Percentiles rank a stretch among this genome's conserved stretches.
phyloP scores from a whole-genome alignment of 495 filamentous ascomycete species.

The Tuber borchii region DNA sequence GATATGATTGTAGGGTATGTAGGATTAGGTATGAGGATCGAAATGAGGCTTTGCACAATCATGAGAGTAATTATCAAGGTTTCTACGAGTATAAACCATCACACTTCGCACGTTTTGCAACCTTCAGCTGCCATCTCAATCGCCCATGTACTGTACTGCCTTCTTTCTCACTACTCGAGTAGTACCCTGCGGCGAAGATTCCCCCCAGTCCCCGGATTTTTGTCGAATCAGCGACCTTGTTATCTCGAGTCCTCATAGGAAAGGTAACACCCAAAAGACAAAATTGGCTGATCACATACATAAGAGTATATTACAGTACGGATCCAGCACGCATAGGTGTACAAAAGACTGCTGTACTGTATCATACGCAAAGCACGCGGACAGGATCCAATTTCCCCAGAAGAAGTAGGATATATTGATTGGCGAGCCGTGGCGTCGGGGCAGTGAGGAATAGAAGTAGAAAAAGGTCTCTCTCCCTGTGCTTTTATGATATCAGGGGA shows the following conservation, averaged over 20 bases:
- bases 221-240: neutral
- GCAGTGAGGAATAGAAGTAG: conserved; percentile 6
- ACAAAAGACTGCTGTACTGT: neutral
- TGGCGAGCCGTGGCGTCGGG: conserved; percentile 25
- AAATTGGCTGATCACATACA: neutral
- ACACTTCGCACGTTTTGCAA: neutral
- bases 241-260: neutral
- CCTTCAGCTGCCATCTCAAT: neutral
- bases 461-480: neutral
- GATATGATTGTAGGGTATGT: neutral
- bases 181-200: conserved; percentile 13
- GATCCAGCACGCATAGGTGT: neutral
- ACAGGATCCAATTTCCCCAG: conserved; percentile 9
- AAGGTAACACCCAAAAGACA: neutral
- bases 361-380: conserved; percentile 6
- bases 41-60: neutral
- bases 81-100: neutral
- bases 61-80: neutral
- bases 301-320: neutral
- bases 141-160: neutral
- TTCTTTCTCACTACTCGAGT: neutral
- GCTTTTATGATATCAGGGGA: neutral
- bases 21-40: conserved; percentile 2
- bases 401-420: conserved; percentile 5
- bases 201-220: conserved; percentile 4